These are phyloP conservation scores for Pelargonium australe DNA, from an alignment of 441 rosid species.

Conservation along the genomic window DNA sequence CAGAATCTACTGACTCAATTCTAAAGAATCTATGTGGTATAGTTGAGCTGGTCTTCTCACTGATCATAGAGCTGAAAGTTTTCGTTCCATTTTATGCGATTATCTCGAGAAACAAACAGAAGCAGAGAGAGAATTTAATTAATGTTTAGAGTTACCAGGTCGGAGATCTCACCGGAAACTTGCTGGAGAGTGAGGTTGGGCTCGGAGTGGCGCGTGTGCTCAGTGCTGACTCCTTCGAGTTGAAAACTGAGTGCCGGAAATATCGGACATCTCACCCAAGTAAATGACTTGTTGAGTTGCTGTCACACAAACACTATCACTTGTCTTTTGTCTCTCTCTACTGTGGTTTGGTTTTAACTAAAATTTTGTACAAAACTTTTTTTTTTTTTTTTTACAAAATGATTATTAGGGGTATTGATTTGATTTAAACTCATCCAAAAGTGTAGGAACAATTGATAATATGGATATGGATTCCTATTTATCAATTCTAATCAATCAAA, in stretches of 20 bases:
- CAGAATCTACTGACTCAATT: background rate
- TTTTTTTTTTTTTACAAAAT: too few relatives aligned
- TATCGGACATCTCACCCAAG: background rate
- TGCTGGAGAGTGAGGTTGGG: background rate
- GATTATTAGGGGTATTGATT: too few relatives aligned
- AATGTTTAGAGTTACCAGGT: background rate
- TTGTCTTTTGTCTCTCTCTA: too few relatives aligned
- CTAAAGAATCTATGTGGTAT: background rate
- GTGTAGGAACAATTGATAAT: too few relatives aligned
- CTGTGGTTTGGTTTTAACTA: too few relatives aligned
- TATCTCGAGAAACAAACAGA: background rate
- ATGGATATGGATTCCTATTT: too few relatives aligned
- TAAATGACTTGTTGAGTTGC: background rate
- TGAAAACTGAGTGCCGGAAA: background rate
- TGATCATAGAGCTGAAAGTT: background rate
- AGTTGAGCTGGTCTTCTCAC: background rate
- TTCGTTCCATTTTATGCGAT: background rate
- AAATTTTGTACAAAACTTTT: too few relatives aligned
- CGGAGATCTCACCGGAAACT: constrained; percentile 1
- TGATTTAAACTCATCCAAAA: too few relatives aligned
- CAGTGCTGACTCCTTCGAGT: background rate
- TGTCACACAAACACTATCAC: too few relatives aligned
- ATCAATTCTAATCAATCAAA: too few relatives aligned
- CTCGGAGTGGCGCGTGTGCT: constrained; percentile 1
- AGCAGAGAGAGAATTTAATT: background rate